These are phyloP conservation scores for Mycena citricolor DNA, from an alignment of 1,284 basidiomycete genomes.

Conservation along the genomic window DNA sequence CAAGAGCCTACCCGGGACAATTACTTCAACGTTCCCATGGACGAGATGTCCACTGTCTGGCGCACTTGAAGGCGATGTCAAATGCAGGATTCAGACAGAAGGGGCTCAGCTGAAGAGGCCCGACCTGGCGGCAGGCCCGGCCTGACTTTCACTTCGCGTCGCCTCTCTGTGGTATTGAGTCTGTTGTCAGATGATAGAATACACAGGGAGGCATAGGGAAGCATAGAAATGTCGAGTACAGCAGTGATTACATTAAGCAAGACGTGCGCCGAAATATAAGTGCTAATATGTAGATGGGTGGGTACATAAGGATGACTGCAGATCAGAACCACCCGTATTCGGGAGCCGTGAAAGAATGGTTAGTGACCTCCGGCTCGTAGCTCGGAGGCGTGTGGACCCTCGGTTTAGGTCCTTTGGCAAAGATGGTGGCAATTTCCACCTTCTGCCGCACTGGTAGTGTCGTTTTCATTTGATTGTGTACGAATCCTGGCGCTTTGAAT, in stretches of 20 bases:
- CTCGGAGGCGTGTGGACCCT: conserved; percentile 16
- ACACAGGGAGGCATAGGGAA: conserved; percentile 1
- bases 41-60: conserved; percentile 16
- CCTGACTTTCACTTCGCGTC: too few relatives aligned
- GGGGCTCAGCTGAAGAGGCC: too few relatives aligned
- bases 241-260: not conserved
- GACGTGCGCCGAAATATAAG: not conserved
- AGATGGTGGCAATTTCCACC: conserved; percentile 35
- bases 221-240: not conserved
- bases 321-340: conserved; percentile 11
- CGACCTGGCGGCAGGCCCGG: too few relatives aligned
- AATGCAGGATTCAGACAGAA: too few relatives aligned
- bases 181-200: conserved; percentile 2
- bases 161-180: too few relatives aligned
- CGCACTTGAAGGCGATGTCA: conserved; percentile 16
- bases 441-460: conserved; percentile 26
- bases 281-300: not conserved
- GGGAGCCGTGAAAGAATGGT: conserved; percentile 15
- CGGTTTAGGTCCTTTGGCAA: conserved; percentile 26
- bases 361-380: conserved; percentile 18
- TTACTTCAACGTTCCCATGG: conserved; percentile 19
- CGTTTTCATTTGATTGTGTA: conserved; percentile 13
- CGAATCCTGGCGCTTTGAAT: conserved; percentile 30
- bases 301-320: not conserved
- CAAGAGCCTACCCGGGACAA: conserved; percentile 13